phyloP scores from a whole-genome alignment of 2,329 filamentous ascomycete species.

The Alternaria sp. region DNA sequence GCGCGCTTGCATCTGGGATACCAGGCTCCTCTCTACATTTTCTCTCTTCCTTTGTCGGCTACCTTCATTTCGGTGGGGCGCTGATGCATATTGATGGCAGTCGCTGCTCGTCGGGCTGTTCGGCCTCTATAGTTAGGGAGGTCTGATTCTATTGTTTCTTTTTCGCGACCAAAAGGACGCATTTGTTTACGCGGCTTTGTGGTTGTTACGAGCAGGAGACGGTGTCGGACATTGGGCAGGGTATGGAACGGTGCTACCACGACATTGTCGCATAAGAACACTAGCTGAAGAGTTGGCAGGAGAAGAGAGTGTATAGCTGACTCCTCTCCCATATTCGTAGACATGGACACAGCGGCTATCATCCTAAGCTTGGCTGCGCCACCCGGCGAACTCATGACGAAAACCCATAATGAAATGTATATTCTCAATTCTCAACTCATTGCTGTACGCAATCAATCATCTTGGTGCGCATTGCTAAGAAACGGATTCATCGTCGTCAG shows the following conservation, averaged over 20 bases:
- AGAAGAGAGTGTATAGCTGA: neutral
- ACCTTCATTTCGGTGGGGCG: neutral
- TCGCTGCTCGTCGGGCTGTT: neutral
- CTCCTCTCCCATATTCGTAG: neutral
- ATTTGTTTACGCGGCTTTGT: constrained; percentile 8
- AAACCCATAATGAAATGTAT: constrained; percentile 18
- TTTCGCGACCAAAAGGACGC: neutral
- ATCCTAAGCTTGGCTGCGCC: constrained; percentile 4
- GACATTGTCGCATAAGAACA: neutral
- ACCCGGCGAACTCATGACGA: constrained; percentile 7
- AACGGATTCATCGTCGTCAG: neutral
- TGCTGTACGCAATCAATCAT: neutral
- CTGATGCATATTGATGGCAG: constrained; percentile 3
- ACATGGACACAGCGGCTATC: neutral
- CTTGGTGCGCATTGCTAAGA: neutral
- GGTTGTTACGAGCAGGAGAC: constrained; percentile 1
- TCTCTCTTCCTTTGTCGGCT: constrained; percentile 9
- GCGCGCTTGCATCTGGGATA: constrained; percentile 5
- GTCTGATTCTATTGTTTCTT: constrained; percentile 12
- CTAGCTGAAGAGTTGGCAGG: neutral
- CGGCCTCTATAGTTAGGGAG: neutral
- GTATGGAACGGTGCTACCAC: neutral
- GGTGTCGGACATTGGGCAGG: neutral
- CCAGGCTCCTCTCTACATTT: constrained; percentile 4
- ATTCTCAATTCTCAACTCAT: constrained; percentile 6